Conservation (phyloP, 1,139 yeast species). For the Sugiyamaella pinicola region DNA sequence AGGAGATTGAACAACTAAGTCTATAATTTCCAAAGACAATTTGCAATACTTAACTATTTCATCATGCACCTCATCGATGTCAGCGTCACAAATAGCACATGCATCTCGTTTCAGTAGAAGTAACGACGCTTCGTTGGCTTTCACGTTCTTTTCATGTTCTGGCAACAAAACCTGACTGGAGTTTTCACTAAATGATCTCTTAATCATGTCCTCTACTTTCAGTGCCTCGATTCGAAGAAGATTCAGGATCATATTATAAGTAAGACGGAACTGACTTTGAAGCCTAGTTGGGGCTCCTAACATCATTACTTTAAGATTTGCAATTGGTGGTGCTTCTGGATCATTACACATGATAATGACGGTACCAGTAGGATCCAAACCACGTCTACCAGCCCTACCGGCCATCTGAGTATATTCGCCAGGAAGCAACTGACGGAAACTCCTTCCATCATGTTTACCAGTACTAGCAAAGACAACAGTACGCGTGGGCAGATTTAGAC, state of each 20-base stretch:
- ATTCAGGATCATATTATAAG: constrained; percentile 94
- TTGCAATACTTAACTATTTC: constrained; percentile 51
- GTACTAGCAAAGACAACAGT: constrained; percentile 88
- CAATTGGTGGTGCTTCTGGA: constrained; percentile 55
- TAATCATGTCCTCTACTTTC: constrained; percentile 95
- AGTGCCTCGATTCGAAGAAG: constrained; percentile 89
- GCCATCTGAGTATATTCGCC: constrained; percentile 99
- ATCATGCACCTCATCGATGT: constrained; percentile 51
- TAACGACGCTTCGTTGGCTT: constrained; percentile 54
- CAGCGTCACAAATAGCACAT: constrained; percentile 44
- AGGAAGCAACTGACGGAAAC: constrained; percentile 78
- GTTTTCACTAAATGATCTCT: constrained; percentile 92
- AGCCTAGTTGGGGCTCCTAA: constrained; percentile 88
- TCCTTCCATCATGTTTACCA: constrained; percentile 87
- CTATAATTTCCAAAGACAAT: constrained; percentile 50
- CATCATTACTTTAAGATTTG: constrained; percentile 73
- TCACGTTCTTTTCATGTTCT: constrained; percentile 73
- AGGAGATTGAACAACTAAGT: constrained; percentile 52
- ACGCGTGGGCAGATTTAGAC: constrained; percentile 93
- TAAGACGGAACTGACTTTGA: constrained; percentile 87
- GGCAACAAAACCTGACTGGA: constrained; percentile 83
- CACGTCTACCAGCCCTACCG: constrained; percentile 98
- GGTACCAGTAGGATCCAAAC: constrained; percentile 89
- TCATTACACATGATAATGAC: constrained; percentile 91
- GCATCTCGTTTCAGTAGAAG: constrained; percentile 47